Percentiles rank a stretch among this genome's conserved stretches.
Conservation (phyloP, 2,329 filamentous ascomycete species). For the Fusarium floridanum region DNA sequence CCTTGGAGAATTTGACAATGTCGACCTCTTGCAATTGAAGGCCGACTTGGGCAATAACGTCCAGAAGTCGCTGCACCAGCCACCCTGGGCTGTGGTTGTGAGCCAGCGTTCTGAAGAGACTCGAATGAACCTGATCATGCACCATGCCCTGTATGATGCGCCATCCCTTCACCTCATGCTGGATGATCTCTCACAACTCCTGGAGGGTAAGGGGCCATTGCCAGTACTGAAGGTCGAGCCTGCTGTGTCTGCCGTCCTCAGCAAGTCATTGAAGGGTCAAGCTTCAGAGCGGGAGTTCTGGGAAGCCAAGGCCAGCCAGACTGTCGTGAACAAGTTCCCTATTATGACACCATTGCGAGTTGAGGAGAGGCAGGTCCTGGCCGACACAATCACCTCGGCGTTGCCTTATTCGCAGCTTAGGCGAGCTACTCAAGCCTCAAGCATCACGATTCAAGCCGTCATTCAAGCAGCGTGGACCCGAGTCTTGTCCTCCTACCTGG, state of each 20-base stretch:
- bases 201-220: slow-evolving; percentile 39
- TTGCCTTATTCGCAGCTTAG: slow-evolving; percentile 64
- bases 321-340: slow-evolving; percentile 79
- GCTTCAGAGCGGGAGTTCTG: slow-evolving; percentile 70
- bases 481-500: slow-evolving; percentile 80
- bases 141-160: slow-evolving; percentile 91
- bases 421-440: slow-evolving; percentile 64
- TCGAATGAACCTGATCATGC: slow-evolving; percentile 66
- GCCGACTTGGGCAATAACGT: slow-evolving; percentile 49
- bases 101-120: slow-evolving; percentile 44
- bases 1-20: slow-evolving; percentile 13
- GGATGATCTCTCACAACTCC: slow-evolving; percentile 61
- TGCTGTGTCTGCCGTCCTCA: slow-evolving; percentile 58
- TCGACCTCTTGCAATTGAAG: slow-evolving; percentile 56
- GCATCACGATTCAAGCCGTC: slow-evolving; percentile 81
- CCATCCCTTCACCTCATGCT: slow-evolving; percentile 77
- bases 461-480: slow-evolving; percentile 84
- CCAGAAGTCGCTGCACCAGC: slow-evolving; percentile 61
- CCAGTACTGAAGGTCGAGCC: slow-evolving; percentile 47
- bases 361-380: slow-evolving; percentile 48
- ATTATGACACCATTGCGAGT: slow-evolving; percentile 74
- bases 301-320: slow-evolving; percentile 65
- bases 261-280: slow-evolving; percentile 46
- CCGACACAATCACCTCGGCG: slow-evolving; percentile 52
- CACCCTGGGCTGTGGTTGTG: slow-evolving; percentile 74